Evolutionary conservation across 192 early-diverging fungal species (phyloP).

Genomic region (Mortierella hygrophila): DNA sequence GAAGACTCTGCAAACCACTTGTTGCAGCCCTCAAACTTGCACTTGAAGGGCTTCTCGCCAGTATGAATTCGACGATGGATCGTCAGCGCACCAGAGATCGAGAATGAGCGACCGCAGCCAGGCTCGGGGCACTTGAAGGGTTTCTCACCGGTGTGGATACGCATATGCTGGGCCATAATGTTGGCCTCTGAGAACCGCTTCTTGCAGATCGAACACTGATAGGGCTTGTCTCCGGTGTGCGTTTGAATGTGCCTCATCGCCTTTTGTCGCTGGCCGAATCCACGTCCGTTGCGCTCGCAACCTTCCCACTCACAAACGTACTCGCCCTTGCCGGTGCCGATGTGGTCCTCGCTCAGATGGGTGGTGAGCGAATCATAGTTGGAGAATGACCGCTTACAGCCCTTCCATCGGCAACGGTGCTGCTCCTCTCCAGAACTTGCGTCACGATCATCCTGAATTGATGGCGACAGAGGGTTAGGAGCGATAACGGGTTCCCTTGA

Average conservation of each 20-base stretch:
- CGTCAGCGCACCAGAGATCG: slow-evolving; percentile 76
- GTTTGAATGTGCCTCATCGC: slow-evolving; percentile 88
- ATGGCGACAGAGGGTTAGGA: slow-evolving; percentile 5
- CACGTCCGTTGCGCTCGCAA: slow-evolving; percentile 62
- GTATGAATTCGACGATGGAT: slow-evolving; percentile 80
- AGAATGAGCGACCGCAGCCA: slow-evolving; percentile 76
- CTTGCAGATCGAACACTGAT: slow-evolving; percentile 61
- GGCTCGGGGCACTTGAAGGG: slow-evolving; percentile 76
- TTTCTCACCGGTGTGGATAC: slow-evolving; percentile 83
- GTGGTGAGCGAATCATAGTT: slow-evolving; percentile 74
- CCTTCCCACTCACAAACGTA: slow-evolving; percentile 67
- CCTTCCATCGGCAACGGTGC: slow-evolving; percentile 82
- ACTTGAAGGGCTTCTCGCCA: slow-evolving; percentile 68
- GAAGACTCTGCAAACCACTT: slow-evolving; percentile 69
- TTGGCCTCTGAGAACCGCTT: slow-evolving; percentile 84
- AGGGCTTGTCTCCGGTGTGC: slow-evolving; percentile 75
- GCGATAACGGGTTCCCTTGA: neutral
- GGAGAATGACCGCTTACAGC: slow-evolving; percentile 69
- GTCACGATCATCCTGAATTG: neutral
- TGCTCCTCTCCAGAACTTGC: slow-evolving; percentile 34
- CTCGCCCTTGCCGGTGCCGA: slow-evolving; percentile 70
- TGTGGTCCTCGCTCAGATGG: slow-evolving; percentile 74
- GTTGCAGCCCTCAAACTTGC: slow-evolving; percentile 65
- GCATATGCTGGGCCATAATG: slow-evolving; percentile 83
- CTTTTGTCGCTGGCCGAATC: slow-evolving; percentile 69